These are phyloP conservation scores for Fonsecaea nubica DNA, from an alignment of 2,329 filamentous ascomycete genomes.

Conservation along the genomic window DNA sequence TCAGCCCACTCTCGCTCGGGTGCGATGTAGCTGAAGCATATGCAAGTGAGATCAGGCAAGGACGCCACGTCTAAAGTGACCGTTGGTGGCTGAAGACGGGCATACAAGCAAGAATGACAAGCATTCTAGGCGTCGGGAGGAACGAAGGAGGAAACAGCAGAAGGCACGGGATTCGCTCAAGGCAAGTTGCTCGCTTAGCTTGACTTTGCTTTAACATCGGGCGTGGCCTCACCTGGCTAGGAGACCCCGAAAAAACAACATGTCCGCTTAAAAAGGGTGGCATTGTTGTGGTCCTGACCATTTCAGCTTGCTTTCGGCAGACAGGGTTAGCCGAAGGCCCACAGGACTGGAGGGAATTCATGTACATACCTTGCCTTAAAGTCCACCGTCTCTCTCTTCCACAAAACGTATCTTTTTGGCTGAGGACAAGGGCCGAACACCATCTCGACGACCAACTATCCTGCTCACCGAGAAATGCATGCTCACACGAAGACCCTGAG, in stretches of 20 bases:
- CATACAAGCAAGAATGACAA: background rate
- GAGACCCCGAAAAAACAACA: background rate
- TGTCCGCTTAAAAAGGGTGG: background rate
- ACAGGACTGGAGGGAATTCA: background rate
- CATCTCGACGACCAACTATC: background rate
- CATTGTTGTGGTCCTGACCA: background rate
- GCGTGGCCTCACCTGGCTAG: background rate
- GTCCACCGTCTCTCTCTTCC: background rate
- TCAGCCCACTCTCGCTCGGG: background rate
- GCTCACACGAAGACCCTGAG: background rate
- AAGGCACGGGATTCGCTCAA: background rate
- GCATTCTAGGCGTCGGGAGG: background rate
- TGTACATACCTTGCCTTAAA: background rate
- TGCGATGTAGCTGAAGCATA: background rate
- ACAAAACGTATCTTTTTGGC: background rate
- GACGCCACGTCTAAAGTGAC: background rate
- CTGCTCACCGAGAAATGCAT: conserved; percentile 5
- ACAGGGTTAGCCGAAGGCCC: background rate
- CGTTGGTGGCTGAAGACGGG: background rate
- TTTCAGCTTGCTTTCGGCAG: background rate
- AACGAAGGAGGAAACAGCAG: background rate
- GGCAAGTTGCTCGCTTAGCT: background rate
- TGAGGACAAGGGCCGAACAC: background rate
- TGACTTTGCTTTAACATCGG: background rate
- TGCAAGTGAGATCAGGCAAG: background rate